Percentiles rank a stretch among this genome's conserved stretches.
phyloP scores from a whole-genome alignment of 2,329 filamentous ascomycete species.

The Knoxdaviesia capensis region DNA sequence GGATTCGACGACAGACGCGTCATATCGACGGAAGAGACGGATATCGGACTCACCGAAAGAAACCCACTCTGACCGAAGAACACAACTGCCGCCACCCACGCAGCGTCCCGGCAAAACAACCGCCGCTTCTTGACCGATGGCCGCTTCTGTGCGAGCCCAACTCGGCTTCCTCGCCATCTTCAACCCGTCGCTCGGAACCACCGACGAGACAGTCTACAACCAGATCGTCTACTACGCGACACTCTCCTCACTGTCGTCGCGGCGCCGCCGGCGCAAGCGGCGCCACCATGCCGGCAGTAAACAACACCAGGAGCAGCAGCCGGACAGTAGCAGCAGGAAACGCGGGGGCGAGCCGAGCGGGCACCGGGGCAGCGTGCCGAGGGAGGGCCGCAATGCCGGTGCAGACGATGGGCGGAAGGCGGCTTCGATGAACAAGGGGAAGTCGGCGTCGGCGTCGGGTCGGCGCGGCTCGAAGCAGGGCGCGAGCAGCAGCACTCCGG shows the following conservation, averaged over 20 bases:
- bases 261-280: conserved; percentile 20
- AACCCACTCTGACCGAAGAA: no score
- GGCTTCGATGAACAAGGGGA: no score
- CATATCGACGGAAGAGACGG: no score
- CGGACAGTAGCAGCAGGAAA: no score
- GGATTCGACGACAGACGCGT: no score
- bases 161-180: conserved; percentile 88
- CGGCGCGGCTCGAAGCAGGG: conserved; percentile 12
- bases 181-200: conserved; percentile 59
- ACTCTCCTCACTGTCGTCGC: conserved; percentile 19
- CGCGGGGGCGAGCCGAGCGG: no score
- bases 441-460: neutral
- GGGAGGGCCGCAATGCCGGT: no score
- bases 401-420: no score
- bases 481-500: conserved; percentile 14
- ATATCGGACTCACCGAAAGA: no score
- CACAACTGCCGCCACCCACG: no score
- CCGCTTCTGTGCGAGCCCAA: conserved; percentile 1
- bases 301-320: conserved; percentile 11
- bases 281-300: conserved; percentile 9
- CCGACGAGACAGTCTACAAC: conserved; percentile 40
- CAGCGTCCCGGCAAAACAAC: no score
- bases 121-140: no score
- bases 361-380: conserved; percentile 1
- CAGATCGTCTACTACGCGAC: conserved; percentile 92